Base-by-base conservation (phyloP, 768 basidiomycete genomes). In the Cystobasidiopsis lactophilus region DNA sequence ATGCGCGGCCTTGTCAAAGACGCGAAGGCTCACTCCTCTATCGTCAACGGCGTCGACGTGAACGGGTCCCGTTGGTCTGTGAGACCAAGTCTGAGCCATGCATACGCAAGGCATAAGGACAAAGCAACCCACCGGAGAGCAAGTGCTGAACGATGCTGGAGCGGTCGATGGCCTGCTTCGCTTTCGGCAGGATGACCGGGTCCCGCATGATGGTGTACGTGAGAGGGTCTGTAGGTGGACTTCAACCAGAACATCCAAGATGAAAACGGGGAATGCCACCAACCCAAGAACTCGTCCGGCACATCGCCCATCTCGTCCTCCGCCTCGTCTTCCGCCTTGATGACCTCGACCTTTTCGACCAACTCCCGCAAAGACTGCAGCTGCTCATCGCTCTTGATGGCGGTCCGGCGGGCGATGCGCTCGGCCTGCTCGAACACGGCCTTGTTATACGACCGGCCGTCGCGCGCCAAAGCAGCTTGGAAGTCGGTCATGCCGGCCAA, bases 191-290 rank as follows among this genome's bases (percentile, higher is more conserved):
- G 29, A 77, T 75, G 53, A 96, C 89, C 2, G 93, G 93, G 65
- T 98, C 86, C 51, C 77, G 79, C 93, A 98, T 98, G 51, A 98
- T 64, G 3, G 82, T 82, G 61, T 74, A 80, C 77, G 89, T 85
- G 57, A 93, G 71, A 1, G 84, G 85, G 66, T 89, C 86, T 89
- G 58, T 7, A 51, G 19, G 43, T 19, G 27, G 54, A 31, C n/a
- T 14, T 10, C 4, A 40, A 43, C 50, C 9, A 10, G 26, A 2
- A n/a, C 24, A 23, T 38, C 23, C 23, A 18, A 5, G 29, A 40
- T n/a, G 5, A 9, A 5, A 11, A 19, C n/a, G n/a, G 5, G 27
- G 26, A 14, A 14, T 7, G 2, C 44, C 2, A 62, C 78, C 48
- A 60, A 86, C 88, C 89, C 47, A 88, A 66, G 73, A 81, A 96